Conservation (phyloP, 352 stramenopile species). For the Globisporangium emineosum region DNA sequence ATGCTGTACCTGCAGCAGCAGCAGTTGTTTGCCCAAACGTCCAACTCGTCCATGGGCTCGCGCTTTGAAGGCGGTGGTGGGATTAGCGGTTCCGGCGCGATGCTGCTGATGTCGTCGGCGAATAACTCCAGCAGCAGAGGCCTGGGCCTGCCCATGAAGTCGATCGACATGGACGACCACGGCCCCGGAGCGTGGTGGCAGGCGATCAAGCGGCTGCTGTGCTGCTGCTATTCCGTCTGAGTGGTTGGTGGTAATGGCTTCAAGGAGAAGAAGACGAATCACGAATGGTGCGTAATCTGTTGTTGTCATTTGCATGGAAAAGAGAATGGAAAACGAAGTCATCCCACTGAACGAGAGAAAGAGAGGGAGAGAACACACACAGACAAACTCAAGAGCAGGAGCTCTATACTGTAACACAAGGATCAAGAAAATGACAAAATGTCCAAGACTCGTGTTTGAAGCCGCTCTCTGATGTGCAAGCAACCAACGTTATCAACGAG, state of each 20-base stretch:
- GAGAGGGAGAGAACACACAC: neutral
- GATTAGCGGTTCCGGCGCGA: neutral
- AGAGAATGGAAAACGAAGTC: neutral
- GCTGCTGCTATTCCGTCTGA: slow-evolving; percentile 27
- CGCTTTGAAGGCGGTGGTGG: slow-evolving; percentile 15
- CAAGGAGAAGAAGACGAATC: neutral
- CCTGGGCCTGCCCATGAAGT: slow-evolving; percentile 14
- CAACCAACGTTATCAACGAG: too few species aligned
- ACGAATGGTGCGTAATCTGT: slow-evolving; percentile 4
- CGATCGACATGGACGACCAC: slow-evolving; percentile 8
- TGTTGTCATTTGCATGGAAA: slow-evolving; percentile 11
- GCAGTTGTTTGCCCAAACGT: slow-evolving; percentile 17
- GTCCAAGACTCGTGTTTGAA: neutral
- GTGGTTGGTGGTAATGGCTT: neutral
- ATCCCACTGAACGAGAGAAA: neutral
- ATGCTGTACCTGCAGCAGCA: slow-evolving; percentile 24
- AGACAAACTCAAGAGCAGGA: slow-evolving; percentile 1
- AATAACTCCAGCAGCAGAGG: slow-evolving; percentile 2
- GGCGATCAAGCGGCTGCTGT: slow-evolving; percentile 28
- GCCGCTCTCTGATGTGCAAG: neutral
- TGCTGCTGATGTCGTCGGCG: slow-evolving; percentile 1
- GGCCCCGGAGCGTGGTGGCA: slow-evolving; percentile 22
- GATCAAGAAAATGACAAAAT: neutral
- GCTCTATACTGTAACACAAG: slow-evolving; percentile 5
- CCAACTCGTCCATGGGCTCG: slow-evolving; percentile 5